phyloP scores from a whole-genome alignment of 2,329 filamentous ascomycete genomes.

The Monosporascus sp. region DNA sequence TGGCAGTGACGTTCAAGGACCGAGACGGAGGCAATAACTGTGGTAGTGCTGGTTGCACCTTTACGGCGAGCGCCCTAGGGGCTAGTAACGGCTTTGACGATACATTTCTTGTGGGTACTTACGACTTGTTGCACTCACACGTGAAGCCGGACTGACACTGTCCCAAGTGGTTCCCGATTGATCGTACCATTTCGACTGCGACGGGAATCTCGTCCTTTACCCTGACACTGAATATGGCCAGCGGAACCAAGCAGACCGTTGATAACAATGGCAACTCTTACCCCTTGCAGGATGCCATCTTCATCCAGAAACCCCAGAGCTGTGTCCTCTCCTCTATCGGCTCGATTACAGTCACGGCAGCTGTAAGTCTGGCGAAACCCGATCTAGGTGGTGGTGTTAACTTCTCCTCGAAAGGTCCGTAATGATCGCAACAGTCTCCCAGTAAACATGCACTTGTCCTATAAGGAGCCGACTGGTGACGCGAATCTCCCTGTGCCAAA shows the following conservation, averaged over 20 bases:
- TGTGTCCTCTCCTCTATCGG: slow-evolving; percentile 43
- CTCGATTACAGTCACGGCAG: slow-evolving; percentile 39
- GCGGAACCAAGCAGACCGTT: slow-evolving; percentile 40
- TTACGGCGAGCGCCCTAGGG: slow-evolving; percentile 41
- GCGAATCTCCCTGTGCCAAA: slow-evolving; percentile 37
- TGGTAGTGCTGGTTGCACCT: slow-evolving; percentile 36
- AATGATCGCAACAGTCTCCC: slow-evolving; percentile 40
- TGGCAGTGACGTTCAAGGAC: slow-evolving; percentile 52
- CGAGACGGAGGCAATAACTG: slow-evolving; percentile 45
- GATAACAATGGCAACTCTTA: slow-evolving; percentile 56
- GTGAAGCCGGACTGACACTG: slow-evolving; percentile 7
- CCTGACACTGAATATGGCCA: slow-evolving; percentile 43
- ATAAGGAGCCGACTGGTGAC: slow-evolving; percentile 32
- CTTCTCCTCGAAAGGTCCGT: slow-evolving; percentile 29
- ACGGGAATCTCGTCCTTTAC: slow-evolving; percentile 59
- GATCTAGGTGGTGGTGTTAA: background rate
- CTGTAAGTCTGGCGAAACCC: slow-evolving; percentile 19
- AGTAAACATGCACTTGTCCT: slow-evolving; percentile 37
- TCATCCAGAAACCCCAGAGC: slow-evolving; percentile 53
- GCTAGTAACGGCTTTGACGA: slow-evolving; percentile 54
- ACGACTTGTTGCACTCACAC: background rate
- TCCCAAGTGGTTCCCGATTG: slow-evolving; percentile 35
- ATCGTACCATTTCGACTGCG: slow-evolving; percentile 47
- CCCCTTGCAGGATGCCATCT: slow-evolving; percentile 47
- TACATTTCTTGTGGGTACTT: slow-evolving; percentile 44